Evolutionary conservation across 148 eudicot genomes (phyloP).

Genomic region (Chenopodium album): DNA sequence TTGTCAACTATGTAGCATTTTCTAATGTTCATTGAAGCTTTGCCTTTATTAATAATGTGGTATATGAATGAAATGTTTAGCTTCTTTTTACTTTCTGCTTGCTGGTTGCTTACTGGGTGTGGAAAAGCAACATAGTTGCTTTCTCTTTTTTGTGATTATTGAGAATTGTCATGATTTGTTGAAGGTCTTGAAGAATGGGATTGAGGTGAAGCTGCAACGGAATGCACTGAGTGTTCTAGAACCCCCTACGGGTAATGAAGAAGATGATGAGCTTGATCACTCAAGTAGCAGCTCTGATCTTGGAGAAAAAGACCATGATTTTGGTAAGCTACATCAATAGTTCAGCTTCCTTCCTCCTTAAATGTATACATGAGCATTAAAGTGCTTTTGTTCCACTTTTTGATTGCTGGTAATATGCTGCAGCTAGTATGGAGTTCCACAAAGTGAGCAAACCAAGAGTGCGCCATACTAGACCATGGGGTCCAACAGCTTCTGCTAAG

Average conservation of each 20-base stretch:
- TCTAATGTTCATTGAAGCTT: neutral
- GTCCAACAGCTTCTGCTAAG: constrained; percentile 55
- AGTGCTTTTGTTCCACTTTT: neutral
- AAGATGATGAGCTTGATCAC: constrained; percentile 68
- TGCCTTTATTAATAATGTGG: neutral
- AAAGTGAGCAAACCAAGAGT: constrained; percentile 78
- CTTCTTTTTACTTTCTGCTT: constrained; percentile 6
- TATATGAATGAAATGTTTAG: neutral
- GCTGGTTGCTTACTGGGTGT: neutral
- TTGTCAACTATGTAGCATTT: neutral
- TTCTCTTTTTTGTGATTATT: neutral
- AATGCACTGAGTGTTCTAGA: constrained; percentile 95
- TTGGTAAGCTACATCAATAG: constrained; percentile 49
- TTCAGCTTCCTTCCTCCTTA: neutral
- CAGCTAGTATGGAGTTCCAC: constrained; percentile 64
- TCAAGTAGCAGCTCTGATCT: constrained; percentile 81
- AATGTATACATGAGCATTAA: neutral
- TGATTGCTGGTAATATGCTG: constrained; percentile 16
- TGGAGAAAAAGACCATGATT: constrained; percentile 59
- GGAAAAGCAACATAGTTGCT: neutral
- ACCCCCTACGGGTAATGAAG: constrained; percentile 94
- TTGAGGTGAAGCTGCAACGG: constrained; percentile 94
- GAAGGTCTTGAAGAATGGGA: constrained; percentile 94
- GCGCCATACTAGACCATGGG: constrained; percentile 68
- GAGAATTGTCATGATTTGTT: constrained; percentile 2